phyloP scores from a whole-genome alignment of 495 filamentous ascomycete genomes.

The Oleoguttula mirabilis region DNA sequence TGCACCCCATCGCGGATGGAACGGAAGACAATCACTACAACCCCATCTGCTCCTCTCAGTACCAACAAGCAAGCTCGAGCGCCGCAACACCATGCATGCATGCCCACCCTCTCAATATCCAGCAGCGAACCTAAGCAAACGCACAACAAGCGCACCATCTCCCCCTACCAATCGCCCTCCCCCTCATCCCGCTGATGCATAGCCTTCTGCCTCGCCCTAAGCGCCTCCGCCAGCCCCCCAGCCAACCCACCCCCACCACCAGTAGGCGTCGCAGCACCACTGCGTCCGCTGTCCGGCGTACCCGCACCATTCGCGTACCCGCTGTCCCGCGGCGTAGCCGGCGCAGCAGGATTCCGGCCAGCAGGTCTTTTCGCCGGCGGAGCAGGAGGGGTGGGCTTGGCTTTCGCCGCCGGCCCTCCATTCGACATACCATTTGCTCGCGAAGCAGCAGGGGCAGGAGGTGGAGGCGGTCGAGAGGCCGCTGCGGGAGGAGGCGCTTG shows the following conservation, averaged over 20 bases:
- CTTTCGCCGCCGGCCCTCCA: conserved; percentile 39
- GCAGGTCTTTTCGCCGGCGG: conserved; percentile 81
- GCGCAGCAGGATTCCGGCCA: conserved; percentile 50
- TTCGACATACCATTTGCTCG: conserved; percentile 39
- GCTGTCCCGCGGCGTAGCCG: conserved; percentile 43
- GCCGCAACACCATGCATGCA: too few relatives aligned
- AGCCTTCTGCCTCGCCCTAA: conserved; percentile 59
- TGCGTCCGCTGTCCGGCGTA: conserved; percentile 40
- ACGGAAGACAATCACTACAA: too few relatives aligned
- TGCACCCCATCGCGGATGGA: too few relatives aligned
- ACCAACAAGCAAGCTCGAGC: too few relatives aligned
- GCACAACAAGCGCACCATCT: too few relatives aligned
- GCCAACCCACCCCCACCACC: conserved; percentile 52
- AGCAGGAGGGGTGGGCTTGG: conserved; percentile 65
- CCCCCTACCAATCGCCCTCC: conserved; percentile 58
- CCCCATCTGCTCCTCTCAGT: too few relatives aligned
- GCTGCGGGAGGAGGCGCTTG: conserved; percentile 28
- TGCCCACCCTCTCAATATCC: too few relatives aligned
- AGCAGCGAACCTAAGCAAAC: too few relatives aligned
- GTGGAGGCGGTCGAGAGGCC: conserved; percentile 41
- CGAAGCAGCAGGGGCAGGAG: conserved; percentile 42
- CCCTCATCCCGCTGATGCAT: conserved; percentile 51
- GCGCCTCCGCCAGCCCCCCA: conserved; percentile 71
- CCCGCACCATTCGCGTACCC: conserved; percentile 43
- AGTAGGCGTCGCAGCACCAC: conserved; percentile 55